phyloP scores from a whole-genome alignment of 371 early-diverging fungal genomes.

The Apophysomyces ossiformis region DNA sequence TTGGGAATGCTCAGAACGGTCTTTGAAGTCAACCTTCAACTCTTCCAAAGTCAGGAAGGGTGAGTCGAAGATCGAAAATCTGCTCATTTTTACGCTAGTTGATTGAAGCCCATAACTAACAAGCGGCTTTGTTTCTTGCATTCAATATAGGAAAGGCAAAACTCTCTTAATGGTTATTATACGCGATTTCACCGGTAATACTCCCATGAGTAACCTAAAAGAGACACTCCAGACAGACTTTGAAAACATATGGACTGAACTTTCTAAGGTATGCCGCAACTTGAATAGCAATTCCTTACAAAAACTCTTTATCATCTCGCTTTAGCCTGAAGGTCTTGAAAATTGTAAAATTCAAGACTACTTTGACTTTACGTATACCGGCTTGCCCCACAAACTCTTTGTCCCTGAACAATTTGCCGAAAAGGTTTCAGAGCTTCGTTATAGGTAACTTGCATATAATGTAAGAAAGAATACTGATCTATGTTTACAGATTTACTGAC shows the following conservation, averaged over 20 bases:
- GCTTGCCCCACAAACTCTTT: constrained; percentile 91
- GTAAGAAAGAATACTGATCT: background rate
- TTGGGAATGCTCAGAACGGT: constrained; percentile 99
- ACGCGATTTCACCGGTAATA: constrained; percentile 91
- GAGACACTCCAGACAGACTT: constrained; percentile 84
- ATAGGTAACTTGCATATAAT: constrained; percentile 46
- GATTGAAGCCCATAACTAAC: too few relatives aligned
- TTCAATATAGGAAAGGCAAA: constrained; percentile 64
- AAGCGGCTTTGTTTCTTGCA: too few relatives aligned
- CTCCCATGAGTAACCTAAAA: constrained; percentile 83
- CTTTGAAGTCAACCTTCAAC: constrained; percentile 96
- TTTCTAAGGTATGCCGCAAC: constrained; percentile 69
- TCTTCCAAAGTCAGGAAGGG: constrained; percentile 84
- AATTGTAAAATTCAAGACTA: constrained; percentile 81
- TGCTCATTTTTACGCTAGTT: background rate
- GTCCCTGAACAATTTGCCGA: constrained; percentile 84
- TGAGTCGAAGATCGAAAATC: constrained; percentile 22
- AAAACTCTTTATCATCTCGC: background rate
- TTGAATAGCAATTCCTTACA: too few relatives aligned
- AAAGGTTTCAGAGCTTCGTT: constrained; percentile 70
- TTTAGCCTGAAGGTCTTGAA: constrained; percentile 81
- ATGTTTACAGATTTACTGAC: constrained; percentile 67
- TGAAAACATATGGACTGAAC: constrained; percentile 87
- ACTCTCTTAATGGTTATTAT: constrained; percentile 95
- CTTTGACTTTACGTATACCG: constrained; percentile 91